These are phyloP conservation scores for Tetracladium marchalianum DNA, from an alignment of 495 filamentous ascomycete genomes.

Conservation along the genomic window DNA sequence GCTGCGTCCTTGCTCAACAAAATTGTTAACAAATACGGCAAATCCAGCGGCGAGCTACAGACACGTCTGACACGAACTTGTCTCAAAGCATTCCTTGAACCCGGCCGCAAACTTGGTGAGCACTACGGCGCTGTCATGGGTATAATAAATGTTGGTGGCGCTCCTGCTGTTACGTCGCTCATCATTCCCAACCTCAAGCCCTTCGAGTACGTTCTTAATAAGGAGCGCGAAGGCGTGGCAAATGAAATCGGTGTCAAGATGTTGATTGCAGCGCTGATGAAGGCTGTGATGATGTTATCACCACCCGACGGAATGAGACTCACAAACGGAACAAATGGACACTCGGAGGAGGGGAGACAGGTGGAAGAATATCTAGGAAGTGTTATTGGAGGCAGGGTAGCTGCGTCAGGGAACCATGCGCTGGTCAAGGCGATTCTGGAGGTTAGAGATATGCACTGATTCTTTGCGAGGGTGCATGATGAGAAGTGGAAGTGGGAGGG, in stretches of 20 bases:
- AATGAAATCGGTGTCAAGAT: constrained; percentile 34
- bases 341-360: constrained; percentile 36
- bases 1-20: constrained; percentile 67
- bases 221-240: constrained; percentile 51
- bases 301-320: constrained; percentile 26
- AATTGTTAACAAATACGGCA: constrained; percentile 65
- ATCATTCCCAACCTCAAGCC: constrained; percentile 71
- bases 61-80: constrained; percentile 84
- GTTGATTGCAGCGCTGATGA: constrained; percentile 50
- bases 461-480: too few species aligned
- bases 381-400: constrained; percentile 49
- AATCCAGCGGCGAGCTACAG: constrained; percentile 64
- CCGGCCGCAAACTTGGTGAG: constrained; percentile 62
- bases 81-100: constrained; percentile 82
- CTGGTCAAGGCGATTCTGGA: constrained; percentile 42
- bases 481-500: too few species aligned
- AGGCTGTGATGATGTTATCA: constrained; percentile 32
- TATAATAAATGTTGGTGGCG: constrained; percentile 62
- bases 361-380: constrained; percentile 45
- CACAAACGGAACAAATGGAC: constrained; percentile 32
- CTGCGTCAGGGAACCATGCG: constrained; percentile 36
- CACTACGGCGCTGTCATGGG: constrained; percentile 83
- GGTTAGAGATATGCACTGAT: constrained; percentile 18
- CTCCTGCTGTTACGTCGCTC: constrained; percentile 68
- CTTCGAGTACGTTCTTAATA: constrained; percentile 58